A percentile compares a stretch with the other conserved stretches of the same genome.
These are phyloP conservation scores for Cercospora nicotianae DNA, from an alignment of 2,329 filamentous ascomycete genomes.

Conservation along the genomic window DNA sequence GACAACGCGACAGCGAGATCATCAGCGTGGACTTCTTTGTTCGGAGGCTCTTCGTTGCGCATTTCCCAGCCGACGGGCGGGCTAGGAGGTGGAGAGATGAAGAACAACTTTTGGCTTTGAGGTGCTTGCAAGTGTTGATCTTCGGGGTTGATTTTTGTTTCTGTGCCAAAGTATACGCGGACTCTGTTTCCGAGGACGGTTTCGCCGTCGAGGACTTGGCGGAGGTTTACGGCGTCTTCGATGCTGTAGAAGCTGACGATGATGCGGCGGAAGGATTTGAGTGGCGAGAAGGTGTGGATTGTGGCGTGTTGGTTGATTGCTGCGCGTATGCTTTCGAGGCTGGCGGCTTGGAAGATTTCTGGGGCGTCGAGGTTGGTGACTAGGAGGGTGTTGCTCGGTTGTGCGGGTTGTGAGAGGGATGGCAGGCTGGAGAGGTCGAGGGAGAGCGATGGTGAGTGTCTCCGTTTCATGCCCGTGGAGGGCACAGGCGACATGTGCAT, in stretches of 20 bases:
- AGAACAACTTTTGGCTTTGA: constrained; percentile 62
- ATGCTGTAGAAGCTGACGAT: constrained; percentile 74
- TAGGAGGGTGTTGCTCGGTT: constrained; percentile 78
- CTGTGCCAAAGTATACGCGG: constrained; percentile 63
- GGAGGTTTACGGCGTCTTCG: constrained; percentile 68
- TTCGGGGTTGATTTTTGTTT: constrained; percentile 48
- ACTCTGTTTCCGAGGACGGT: constrained; percentile 68
- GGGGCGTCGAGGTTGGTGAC: constrained; percentile 75
- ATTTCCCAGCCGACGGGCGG: constrained; percentile 67
- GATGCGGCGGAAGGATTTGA: constrained; percentile 81
- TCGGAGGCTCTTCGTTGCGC: constrained; percentile 63
- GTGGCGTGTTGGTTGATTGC: constrained; percentile 69
- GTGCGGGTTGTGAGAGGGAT: constrained; percentile 67
- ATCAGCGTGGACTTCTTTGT: constrained; percentile 64
- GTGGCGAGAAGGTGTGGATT: constrained; percentile 74
- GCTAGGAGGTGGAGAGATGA: constrained; percentile 64
- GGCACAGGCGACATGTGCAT: constrained; percentile 20
- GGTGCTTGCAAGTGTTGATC: constrained; percentile 55
- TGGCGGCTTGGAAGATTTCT: constrained; percentile 72
- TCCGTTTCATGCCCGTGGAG: constrained; percentile 27
- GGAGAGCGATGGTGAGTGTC: constrained; percentile 55
- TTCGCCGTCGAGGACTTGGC: constrained; percentile 72
- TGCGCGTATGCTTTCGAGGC: constrained; percentile 70
- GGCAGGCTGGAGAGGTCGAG: constrained; percentile 74
- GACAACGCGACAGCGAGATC: constrained; percentile 60